These are phyloP conservation scores for Porphyrellus cyaneotinctus DNA, from an alignment of 768 basidiomycete genomes.

Conservation along the genomic window DNA sequence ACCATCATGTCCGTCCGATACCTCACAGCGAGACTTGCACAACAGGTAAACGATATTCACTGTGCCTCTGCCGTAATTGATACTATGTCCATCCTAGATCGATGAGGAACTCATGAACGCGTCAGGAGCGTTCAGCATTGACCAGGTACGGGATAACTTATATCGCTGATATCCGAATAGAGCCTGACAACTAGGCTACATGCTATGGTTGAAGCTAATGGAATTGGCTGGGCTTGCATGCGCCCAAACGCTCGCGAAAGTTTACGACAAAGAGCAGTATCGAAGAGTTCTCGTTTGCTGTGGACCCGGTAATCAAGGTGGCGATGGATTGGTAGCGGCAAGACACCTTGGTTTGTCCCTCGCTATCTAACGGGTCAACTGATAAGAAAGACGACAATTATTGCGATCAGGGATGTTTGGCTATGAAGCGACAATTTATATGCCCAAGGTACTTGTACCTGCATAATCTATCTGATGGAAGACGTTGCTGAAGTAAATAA, in stretches of 20 bases:
- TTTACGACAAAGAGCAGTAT: conserved; percentile 65
- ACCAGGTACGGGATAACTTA: conserved; percentile 56
- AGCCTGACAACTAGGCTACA: not conserved
- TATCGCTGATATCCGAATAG: not conserved
- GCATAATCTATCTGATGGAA: not conserved
- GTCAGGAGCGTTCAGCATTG: conserved; percentile 89
- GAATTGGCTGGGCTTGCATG: conserved; percentile 94
- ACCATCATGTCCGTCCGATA: conserved; percentile 54
- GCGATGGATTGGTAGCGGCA: conserved; percentile 95
- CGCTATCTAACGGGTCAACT: not conserved
- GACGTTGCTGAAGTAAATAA: conserved; percentile 26
- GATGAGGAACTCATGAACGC: conserved; percentile 91
- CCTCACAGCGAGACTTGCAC: conserved; percentile 68
- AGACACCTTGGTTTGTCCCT: conserved; percentile 72
- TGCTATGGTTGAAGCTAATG: conserved; percentile 66
- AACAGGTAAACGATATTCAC: conserved; percentile 49
- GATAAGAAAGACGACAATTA: not conserved
- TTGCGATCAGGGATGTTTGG: conserved; percentile 75
- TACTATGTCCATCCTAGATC: conserved; percentile 48
- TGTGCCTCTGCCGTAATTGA: not conserved
- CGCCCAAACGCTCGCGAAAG: conserved; percentile 80
- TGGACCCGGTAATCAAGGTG: conserved; percentile 96
- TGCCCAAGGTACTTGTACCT: conserved; percentile 70
- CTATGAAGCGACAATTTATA: conserved; percentile 83
- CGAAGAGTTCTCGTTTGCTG: conserved; percentile 88